Evolutionary conservation across 176 grass and related monocot genomes (phyloP), one percentile per base, ranked within the genome.

Genomic region (Cocos nucifera): DNA sequence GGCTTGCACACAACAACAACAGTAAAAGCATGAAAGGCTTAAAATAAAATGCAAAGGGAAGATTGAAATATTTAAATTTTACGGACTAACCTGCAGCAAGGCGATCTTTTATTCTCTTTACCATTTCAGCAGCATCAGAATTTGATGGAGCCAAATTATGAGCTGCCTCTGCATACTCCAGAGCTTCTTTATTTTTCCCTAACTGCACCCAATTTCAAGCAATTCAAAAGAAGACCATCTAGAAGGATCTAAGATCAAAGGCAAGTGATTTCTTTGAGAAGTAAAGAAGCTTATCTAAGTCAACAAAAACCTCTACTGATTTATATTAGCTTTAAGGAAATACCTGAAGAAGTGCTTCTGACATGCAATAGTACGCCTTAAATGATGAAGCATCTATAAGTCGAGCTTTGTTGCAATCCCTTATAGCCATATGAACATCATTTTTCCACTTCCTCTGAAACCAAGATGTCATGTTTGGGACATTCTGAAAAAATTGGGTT

Each of bases 401-500:
- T 49, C 79, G 74, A 39, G 82, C 87, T 61, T 27, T 80, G 28
- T 85, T 88, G 77, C 87, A 98, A 57, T 92, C 93, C 53, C 87
- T 77, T 59, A 98, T 92, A 17, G 87, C 84, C 87, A 98, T 89
- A 70, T 88, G 83, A 65, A 80, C 87, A 81, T 98, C 93, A 78
- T 98, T 85, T 73, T 98, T 98, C 93, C 87, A 92, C 52, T 80
- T 98, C 67, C 87, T 80, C 87, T 98, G 81, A 54, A 79, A 90
- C 54, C 55, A 79, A 69, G 27, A 79, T 59, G 64, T 60, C 62
- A 79, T 58, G 24, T 54, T 19, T 1, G 56, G 61, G 7, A 73
- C 14, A 69, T 64, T 61, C 17, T 44, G 4, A 52, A 17, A 6
- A 73, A 67, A 24, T 78, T 35, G 72, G 5, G 56, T 71, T 59